A percentile compares a stretch with the other conserved stretches of the same genome.
Evolutionary conservation across 2,329 filamentous ascomycete genomes (phyloP).

Genomic region (Phaeosphaeria sp.): DNA sequence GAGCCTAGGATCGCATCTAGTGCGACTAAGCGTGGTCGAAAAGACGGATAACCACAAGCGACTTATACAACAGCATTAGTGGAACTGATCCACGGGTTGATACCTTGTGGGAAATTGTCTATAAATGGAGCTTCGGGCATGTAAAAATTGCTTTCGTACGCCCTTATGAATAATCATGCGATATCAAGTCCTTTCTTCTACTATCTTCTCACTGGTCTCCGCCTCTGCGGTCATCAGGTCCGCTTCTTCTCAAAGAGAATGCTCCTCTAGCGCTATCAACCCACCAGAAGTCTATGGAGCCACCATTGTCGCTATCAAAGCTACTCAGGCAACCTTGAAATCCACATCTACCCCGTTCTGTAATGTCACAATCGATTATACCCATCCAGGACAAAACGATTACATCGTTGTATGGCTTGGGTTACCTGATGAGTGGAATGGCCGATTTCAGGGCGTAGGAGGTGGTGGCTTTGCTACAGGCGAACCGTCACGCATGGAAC

Average conservation of each 20-base stretch:
- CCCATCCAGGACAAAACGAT: slow-evolving; percentile 47
- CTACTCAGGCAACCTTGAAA: neutral
- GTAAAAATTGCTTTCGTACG: neutral
- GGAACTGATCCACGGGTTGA: neutral
- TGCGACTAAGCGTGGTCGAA: neutral
- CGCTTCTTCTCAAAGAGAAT: neutral
- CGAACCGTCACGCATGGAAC: slow-evolving; percentile 15
- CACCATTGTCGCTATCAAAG: neutral
- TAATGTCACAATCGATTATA: slow-evolving; percentile 48
- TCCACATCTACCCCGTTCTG: slow-evolving; percentile 20
- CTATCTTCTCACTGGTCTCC: neutral
- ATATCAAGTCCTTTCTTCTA: neutral
- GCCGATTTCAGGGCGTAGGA: slow-evolving; percentile 21
- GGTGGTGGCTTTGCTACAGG: slow-evolving; percentile 27
- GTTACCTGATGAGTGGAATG: slow-evolving; percentile 20
- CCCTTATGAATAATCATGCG: neutral
- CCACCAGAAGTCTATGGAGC: neutral
- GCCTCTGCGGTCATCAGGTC: neutral
- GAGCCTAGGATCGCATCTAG: neutral
- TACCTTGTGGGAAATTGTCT: neutral
- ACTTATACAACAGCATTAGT: neutral
- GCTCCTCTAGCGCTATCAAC: neutral
- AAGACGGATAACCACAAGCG: neutral
- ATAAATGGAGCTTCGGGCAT: neutral
- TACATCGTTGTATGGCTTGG: slow-evolving; percentile 37